Evolutionary conservation across 176 grass and related monocot genomes (phyloP).

Genomic region (Phyllostachys edulis): DNA sequence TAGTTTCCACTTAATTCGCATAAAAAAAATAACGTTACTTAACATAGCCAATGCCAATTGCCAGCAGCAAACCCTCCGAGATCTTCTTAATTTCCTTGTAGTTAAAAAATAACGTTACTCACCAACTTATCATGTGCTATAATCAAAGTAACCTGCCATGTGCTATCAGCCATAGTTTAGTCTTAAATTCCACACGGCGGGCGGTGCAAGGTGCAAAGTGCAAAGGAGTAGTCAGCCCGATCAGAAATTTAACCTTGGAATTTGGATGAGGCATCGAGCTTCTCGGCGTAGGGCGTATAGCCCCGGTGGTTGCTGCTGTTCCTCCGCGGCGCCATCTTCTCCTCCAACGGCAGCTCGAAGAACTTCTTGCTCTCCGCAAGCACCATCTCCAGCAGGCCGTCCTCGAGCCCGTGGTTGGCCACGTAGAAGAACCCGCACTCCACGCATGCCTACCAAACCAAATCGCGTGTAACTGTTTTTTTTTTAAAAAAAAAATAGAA

Average conservation of each 20-base stretch:
- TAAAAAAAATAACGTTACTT: not conserved
- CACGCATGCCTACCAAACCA: conserved; percentile 62
- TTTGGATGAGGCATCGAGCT: conserved; percentile 55
- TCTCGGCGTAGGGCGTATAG: conserved; percentile 79
- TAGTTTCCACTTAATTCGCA: not conserved
- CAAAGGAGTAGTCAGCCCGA: not conserved
- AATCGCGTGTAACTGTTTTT: not conserved
- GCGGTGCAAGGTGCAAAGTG: not conserved
- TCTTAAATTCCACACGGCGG: not conserved
- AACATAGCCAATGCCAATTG: not conserved
- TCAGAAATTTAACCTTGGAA: conserved; percentile 43
- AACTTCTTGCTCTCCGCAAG: conserved; percentile 67
- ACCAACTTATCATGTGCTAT: not conserved
- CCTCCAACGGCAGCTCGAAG: conserved; percentile 55
- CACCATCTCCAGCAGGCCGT: conserved; percentile 27
- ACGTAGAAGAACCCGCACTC: conserved; percentile 92
- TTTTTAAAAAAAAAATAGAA: not conserved
- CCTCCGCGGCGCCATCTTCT: conserved; percentile 64
- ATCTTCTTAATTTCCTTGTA: not conserved
- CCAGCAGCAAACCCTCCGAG: too few species aligned
- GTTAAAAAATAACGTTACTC: not conserved
- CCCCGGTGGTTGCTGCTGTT: conserved; percentile 45
- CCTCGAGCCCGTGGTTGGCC: conserved; percentile 63
- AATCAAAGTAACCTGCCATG: not conserved
- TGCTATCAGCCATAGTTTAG: not conserved